Evolutionary conservation across 2,329 filamentous ascomycete species (phyloP).

Genomic region (Sporothrix dimorphospora): DNA sequence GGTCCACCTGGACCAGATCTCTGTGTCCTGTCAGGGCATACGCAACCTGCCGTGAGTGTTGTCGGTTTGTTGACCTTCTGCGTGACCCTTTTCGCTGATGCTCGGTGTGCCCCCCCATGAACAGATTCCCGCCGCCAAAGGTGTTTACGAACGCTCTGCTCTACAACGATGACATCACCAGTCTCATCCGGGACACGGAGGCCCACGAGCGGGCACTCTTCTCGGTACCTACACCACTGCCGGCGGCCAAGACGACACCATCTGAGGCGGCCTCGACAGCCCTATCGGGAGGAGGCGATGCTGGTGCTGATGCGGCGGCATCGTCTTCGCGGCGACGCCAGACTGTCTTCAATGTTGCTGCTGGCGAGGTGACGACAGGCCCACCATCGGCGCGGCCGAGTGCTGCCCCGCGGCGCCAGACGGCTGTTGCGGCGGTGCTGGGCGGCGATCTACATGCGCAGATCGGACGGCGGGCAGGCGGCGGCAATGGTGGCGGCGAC

Average conservation of each 20-base stretch:
- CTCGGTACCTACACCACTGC: slow-evolving; percentile 81
- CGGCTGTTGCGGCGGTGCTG: slow-evolving; percentile 85
- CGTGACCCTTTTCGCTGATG: background rate
- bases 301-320: slow-evolving; percentile 43
- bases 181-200: slow-evolving; percentile 93
- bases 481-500: slow-evolving; percentile 57
- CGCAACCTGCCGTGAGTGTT: slow-evolving; percentile 68
- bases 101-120: background rate
- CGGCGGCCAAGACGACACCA: slow-evolving; percentile 50
- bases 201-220: slow-evolving; percentile 93
- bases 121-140: slow-evolving; percentile 86
- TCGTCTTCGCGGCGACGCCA: slow-evolving; percentile 56
- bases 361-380: slow-evolving; percentile 63
- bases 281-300: background rate
- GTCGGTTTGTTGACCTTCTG: background rate
- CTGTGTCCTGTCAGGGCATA: slow-evolving; percentile 75
- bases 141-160: slow-evolving; percentile 95
- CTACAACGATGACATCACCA: slow-evolving; percentile 86
- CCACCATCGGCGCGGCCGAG: slow-evolving; percentile 49
- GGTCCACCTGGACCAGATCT: slow-evolving; percentile 75
- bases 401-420: slow-evolving; percentile 66
- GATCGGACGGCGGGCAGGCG: slow-evolving; percentile 62
- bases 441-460: slow-evolving; percentile 84
- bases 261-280: background rate
- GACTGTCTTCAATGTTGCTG: slow-evolving; percentile 68